Conservation (phyloP, 805 yeast species). For the Barnettozyma populi region DNA sequence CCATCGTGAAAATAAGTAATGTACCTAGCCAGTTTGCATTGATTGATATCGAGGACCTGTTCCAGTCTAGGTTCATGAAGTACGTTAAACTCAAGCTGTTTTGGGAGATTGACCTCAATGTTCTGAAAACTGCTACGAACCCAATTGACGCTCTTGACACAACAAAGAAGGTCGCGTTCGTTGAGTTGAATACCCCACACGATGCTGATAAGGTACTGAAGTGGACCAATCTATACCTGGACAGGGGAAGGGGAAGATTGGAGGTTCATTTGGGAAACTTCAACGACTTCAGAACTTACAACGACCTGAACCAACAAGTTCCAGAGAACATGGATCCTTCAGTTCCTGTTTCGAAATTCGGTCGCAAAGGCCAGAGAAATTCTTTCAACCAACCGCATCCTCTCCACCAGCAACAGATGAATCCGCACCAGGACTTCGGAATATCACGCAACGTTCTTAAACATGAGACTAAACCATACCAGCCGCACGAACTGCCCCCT, state of each 20-base stretch:
- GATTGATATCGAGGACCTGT: slow-evolving; percentile 50
- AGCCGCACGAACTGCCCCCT: slow-evolving; percentile 14
- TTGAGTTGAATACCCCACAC: slow-evolving; percentile 45
- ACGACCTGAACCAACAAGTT: slow-evolving; percentile 19
- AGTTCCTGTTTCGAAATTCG: slow-evolving; percentile 6
- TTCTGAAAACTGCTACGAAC: slow-evolving; percentile 26
- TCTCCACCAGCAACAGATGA: slow-evolving; percentile 1
- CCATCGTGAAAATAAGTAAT: slow-evolving; percentile 56
- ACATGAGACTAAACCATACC: slow-evolving; percentile 3
- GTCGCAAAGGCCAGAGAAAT: slow-evolving; percentile 1
- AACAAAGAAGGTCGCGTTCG: slow-evolving; percentile 56
- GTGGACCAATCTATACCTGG: slow-evolving; percentile 54
- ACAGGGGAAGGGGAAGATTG: slow-evolving; percentile 31
- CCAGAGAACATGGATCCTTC: slow-evolving; percentile 23
- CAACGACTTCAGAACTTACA: slow-evolving; percentile 19
- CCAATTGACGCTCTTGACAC: slow-evolving; percentile 20
- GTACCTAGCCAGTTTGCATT: slow-evolving; percentile 52
- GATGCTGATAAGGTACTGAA: slow-evolving; percentile 55
- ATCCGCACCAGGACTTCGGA: background rate
- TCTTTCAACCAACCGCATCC: slow-evolving; percentile 6
- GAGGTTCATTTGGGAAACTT: slow-evolving; percentile 23
- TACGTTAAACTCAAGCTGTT: slow-evolving; percentile 56
- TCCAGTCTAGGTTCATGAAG: slow-evolving; percentile 55
- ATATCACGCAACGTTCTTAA: slow-evolving; percentile 1
- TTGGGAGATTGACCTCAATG: slow-evolving; percentile 40